Percentiles rank a stretch among this genome's conserved stretches.
Conservation (phyloP, 2,329 filamentous ascomycete species). For the Penicillium hordei region DNA sequence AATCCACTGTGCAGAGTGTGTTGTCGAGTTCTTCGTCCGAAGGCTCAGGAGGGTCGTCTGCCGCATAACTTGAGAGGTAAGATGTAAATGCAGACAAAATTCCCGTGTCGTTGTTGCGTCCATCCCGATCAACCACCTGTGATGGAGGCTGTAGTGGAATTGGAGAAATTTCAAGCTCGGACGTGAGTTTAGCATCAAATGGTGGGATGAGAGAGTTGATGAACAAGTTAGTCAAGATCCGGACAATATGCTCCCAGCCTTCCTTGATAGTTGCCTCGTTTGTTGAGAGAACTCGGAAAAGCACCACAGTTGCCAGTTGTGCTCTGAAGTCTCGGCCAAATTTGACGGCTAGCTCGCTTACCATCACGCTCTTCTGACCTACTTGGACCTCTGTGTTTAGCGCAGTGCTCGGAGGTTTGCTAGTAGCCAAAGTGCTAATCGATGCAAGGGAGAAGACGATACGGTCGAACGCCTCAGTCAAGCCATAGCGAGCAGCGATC, state of each 20-base stretch:
- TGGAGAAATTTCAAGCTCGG: slow-evolving; percentile 68
- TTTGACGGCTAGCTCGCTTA: slow-evolving; percentile 94
- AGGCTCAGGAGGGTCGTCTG: slow-evolving; percentile 94
- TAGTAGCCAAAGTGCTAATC: slow-evolving; percentile 83
- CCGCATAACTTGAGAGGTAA: slow-evolving; percentile 98
- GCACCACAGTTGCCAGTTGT: slow-evolving; percentile 88
- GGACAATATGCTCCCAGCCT: slow-evolving; percentile 65
- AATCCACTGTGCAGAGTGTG: slow-evolving; percentile 90
- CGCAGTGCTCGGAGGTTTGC: slow-evolving; percentile 73
- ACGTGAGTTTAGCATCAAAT: slow-evolving; percentile 66
- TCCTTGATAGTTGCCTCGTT: slow-evolving; percentile 74
- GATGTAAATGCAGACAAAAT: slow-evolving; percentile 93
- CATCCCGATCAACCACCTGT: slow-evolving; percentile 85
- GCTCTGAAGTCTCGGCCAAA: slow-evolving; percentile 92
- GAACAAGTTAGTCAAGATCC: slow-evolving; percentile 93
- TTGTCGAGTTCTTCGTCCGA: slow-evolving; percentile 97
- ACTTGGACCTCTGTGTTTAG: slow-evolving; percentile 96
- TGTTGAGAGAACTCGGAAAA: slow-evolving; percentile 86
- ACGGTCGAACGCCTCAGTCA: slow-evolving; percentile 85
- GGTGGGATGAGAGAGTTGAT: slow-evolving; percentile 89
- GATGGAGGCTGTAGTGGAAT: slow-evolving; percentile 91
- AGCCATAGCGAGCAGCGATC: slow-evolving; percentile 79
- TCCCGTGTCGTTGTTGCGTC: slow-evolving; percentile 74
- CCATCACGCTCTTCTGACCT: slow-evolving; percentile 92
- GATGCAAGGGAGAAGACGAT: slow-evolving; percentile 87